Evolutionary conservation across 1,139 yeast species (phyloP), one percentile per base, ranked within the genome.

Genomic region (Geotrichum histeridarum): DNA sequence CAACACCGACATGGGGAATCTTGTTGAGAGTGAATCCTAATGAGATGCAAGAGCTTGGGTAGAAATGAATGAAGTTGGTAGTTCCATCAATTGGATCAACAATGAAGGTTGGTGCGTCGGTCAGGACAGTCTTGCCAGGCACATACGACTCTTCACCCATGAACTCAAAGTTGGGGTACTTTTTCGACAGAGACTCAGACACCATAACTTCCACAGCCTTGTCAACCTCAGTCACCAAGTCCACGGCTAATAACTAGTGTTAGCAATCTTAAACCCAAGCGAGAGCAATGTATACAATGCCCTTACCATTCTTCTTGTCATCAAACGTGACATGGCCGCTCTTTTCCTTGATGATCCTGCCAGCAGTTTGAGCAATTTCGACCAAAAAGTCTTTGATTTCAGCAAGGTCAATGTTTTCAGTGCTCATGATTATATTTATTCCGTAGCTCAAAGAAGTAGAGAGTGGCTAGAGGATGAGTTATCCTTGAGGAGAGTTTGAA

Each of bases 1-100:
- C 77, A 27, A 81, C 84, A 36, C 85, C 85, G 12, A 81, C 83
- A 2, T 72, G 78, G 2, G 84, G 81, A 53, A 65, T 68, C 57
- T 72, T 72, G 59, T 73, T 64, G n/a, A 78, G 62, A 1, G 83
- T 73, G 57, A 81, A 75, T 0, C 85, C 85, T 18, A 81, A 64
- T 0, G 85, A 81, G 36, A 80, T 80, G 66, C 84, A 81, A 43
- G 81, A 77, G 60, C 75, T 77, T 12, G 84, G 85, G 67, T 79
- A 81, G 57, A 73, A 75, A 62, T 81, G 85, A 48, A 80, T 77
- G 66, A 81, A 81, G 65, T 81, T 78, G 12, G 84, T 80, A 1
- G 85, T 81, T 8, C 85, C 84, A 61, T 80, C 84, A 62, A 80
- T 78, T 43, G 83, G 83, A 62, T 81, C 85, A 22, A 81, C 82